Conservation (phyloP, 2,329 filamentous ascomycete species). For the Geoglossum cookeanum region DNA sequence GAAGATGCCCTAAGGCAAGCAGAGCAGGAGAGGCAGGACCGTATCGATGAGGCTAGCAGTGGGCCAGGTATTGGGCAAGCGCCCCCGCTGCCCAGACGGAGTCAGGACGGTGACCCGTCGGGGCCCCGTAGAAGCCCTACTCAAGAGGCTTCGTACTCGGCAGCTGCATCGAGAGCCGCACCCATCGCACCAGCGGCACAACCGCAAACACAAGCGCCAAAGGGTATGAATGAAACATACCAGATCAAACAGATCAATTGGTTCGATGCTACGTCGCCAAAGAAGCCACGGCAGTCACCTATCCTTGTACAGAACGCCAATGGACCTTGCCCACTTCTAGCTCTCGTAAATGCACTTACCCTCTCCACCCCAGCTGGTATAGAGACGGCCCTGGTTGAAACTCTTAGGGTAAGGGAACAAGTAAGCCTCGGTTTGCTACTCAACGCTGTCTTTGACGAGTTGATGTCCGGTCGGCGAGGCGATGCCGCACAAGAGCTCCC, state of each 20-base stretch:
- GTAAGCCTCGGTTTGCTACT: constrained; percentile 72
- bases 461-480: constrained; percentile 58
- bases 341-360: constrained; percentile 79
- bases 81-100: background rate
- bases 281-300: constrained; percentile 57
- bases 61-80: background rate
- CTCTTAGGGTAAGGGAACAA: constrained; percentile 63
- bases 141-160: background rate
- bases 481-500: constrained; percentile 48
- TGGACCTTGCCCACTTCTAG: constrained; percentile 81
- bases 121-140: background rate
- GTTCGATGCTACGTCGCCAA: constrained; percentile 43
- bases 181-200: background rate
- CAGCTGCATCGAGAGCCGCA: background rate
- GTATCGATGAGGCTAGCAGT: background rate
- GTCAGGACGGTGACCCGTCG: background rate
- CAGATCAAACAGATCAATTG: constrained; percentile 83
- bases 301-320: constrained; percentile 88
- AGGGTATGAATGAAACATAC: constrained; percentile 49
- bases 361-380: constrained; percentile 53
- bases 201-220: constrained; percentile 1
- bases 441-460: constrained; percentile 80
- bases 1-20: background rate
- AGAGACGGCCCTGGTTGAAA: constrained; percentile 56
- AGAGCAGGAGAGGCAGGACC: background rate